Base-by-base conservation (phyloP, 169 alveolate genomes). In the Plasmodium gonderi region DNA sequence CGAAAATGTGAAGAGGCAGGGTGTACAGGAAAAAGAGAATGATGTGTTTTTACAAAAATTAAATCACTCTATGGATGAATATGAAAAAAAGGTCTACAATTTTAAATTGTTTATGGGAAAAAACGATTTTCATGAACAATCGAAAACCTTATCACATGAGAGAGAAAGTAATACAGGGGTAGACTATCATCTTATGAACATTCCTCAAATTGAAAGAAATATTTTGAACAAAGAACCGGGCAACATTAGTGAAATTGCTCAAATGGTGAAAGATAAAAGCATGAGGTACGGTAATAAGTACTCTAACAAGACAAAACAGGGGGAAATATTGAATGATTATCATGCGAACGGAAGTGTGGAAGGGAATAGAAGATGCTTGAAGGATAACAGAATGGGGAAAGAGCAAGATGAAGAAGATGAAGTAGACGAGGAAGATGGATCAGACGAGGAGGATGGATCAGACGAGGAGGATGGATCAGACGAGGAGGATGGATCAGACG, bases 11-110 rank as follows among this genome's bases (percentile, higher is more conserved):
- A 31, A 40, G 9, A 40, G 26, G 68, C 20, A 79, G n/a, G 9
- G 23, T 17, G 33, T 26, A 33, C 44, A 42, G 60, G 36, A 76
- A 17, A 33, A 38, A 76, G 64, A n/a, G 45, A 9, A 76, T 5
- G 65, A 64, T 31, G 69, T 12, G 8, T 80, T 17, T 80, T n/a
- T 31, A 36, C 42, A 60, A 11, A 26, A 80, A 64, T 80, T 80
- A 36, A 29, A 65, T 65, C 67, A 38, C 36, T 80, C 80, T 29
- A 80, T 80, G 67, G 79, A 65, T 80, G 91, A 80, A 23, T 80
- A 80, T 51, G 49, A 80, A 26, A 54, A 38, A 40, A 64, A 60
- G 33, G 9, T 80, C 4, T 9, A 49, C 38, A 65, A n/a, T n/a
- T 26, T 80, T 64, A 60, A 2, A 65, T 67, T 31, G 23, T 80